Base-by-base conservation (phyloP, 1,284 basidiomycete species). In the Takashimella koratensis region DNA sequence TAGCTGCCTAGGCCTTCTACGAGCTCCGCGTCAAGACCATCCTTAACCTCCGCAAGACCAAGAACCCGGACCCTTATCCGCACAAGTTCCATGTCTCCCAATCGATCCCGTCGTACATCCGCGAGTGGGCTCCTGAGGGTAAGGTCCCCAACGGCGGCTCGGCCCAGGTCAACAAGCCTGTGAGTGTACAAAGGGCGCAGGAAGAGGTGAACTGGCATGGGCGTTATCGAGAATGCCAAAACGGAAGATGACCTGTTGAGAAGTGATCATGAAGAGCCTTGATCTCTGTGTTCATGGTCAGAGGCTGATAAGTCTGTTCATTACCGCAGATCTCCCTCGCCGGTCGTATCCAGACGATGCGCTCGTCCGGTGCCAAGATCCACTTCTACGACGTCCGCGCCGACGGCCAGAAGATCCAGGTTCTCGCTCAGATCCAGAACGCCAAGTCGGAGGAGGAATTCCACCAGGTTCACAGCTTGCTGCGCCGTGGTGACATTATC, bases 41-140 rank as follows among this genome's bases (percentile, higher is more conserved):
- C 67, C 84, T 86, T 64, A 85, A 86, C 66, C 82, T 98, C 57
- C 87, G 92, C 75, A 82, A 88, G 73, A 88, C 89, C 45, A 86
- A 88, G 75, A 77, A 83, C 26, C 92, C 91, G 4, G 90, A 95
- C 73, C 95, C 96, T 3, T 99, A 98, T 80, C 95, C 96, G 20
- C 96, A 99, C 86, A 99, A 99, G 83, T 99, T 98, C 80, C 77
- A 96, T 67, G 93, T 96, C 43, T 81, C 87, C 46, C 80, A 79
- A 60, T 90, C 88, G n/a, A 80, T 98, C 67, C 79, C 84, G 16
- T 72, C 79, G 12, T 99, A 87, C 77, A 85, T 98, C 71, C 75
- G 82, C 13, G 79, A 82, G 56, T 98, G 90, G 71, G 88, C 88
- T 43, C 54, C 68, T 24, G 86, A 89, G 51, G 87, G 86, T 53